Evolutionary conservation across 2,329 filamentous ascomycete genomes (phyloP).

Genomic region (Fusarium redolens): DNA sequence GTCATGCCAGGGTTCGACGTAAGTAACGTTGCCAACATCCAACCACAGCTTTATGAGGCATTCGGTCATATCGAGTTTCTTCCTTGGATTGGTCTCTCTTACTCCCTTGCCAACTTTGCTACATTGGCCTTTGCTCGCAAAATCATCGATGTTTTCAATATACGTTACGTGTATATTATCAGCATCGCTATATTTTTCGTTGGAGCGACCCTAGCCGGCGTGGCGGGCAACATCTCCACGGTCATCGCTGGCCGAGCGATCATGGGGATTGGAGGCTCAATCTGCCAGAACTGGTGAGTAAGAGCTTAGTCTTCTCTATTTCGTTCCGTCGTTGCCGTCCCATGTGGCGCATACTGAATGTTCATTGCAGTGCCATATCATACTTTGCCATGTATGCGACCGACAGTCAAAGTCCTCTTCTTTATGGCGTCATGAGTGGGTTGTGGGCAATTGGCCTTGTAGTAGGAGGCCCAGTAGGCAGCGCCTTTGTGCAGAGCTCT

Average conservation of each 20-base stretch:
- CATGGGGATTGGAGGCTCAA: neutral
- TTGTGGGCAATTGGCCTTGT: conserved; percentile 3
- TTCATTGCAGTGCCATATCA: neutral
- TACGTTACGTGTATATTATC: neutral
- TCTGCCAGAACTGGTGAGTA: neutral
- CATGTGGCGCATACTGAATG: no score
- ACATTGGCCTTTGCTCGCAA: conserved; percentile 50
- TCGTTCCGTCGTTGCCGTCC: neutral
- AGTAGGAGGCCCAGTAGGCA: neutral
- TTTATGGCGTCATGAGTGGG: neutral
- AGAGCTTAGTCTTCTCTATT: neutral
- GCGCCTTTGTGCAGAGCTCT: conserved; percentile 48
- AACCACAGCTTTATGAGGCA: conserved; percentile 67
- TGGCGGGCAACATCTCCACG: neutral
- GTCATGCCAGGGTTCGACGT: conserved; percentile 53
- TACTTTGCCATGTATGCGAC: neutral
- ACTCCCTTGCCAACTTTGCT: conserved; percentile 50
- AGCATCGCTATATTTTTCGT: neutral
- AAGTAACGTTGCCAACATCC: conserved; percentile 64
- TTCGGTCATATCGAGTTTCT: conserved; percentile 53
- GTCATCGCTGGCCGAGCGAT: neutral
- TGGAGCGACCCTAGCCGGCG: neutral
- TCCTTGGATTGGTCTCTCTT: conserved; percentile 54
- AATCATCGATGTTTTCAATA: conserved; percentile 42
- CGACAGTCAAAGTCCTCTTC: neutral